These are phyloP conservation scores for Aspergillus sclerotioniger DNA, from an alignment of 495 filamentous ascomycete genomes.

Conservation along the genomic window DNA sequence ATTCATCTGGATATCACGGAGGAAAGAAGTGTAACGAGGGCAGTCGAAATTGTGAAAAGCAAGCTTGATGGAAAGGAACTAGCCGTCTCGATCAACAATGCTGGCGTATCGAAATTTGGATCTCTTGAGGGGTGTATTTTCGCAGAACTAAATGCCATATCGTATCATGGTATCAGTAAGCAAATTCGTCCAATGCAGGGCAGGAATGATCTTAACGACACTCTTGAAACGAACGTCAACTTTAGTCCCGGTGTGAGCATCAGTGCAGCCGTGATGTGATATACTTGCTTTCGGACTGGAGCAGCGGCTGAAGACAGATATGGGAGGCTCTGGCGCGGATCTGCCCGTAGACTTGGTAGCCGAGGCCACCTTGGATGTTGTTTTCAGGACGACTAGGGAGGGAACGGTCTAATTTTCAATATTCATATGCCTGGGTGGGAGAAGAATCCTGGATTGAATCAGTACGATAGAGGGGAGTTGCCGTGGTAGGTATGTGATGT, in stretches of 20 bases:
- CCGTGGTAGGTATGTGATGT: slow-evolving; percentile 8
- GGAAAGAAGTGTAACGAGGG: slow-evolving; percentile 39
- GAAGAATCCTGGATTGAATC: slow-evolving; percentile 5
- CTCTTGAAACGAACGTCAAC: slow-evolving; percentile 44
- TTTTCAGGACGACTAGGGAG: slow-evolving; percentile 19
- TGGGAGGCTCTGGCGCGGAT: slow-evolving; percentile 44
- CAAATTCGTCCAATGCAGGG: too few species aligned
- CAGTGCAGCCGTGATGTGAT: background rate
- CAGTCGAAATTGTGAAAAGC: slow-evolving; percentile 32
- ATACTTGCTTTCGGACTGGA: background rate
- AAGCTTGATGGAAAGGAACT: slow-evolving; percentile 42
- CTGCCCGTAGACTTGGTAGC: slow-evolving; percentile 42
- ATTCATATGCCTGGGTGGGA: slow-evolving; percentile 19
- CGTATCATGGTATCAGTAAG: background rate
- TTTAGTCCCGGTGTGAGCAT: slow-evolving; percentile 30
- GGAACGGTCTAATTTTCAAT: slow-evolving; percentile 12
- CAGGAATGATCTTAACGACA: slow-evolving; percentile 36
- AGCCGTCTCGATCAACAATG: slow-evolving; percentile 55
- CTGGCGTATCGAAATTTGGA: slow-evolving; percentile 30
- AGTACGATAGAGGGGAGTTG: slow-evolving; percentile 13
- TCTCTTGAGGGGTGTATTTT: slow-evolving; percentile 35
- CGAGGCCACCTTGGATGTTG: slow-evolving; percentile 44
- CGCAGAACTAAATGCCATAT: background rate
- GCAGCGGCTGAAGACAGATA: slow-evolving; percentile 52
- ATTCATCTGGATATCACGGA: slow-evolving; percentile 40